phyloP scores from a whole-genome alignment of 1,284 basidiomycete species.

The Agroathelia rolfsii region DNA sequence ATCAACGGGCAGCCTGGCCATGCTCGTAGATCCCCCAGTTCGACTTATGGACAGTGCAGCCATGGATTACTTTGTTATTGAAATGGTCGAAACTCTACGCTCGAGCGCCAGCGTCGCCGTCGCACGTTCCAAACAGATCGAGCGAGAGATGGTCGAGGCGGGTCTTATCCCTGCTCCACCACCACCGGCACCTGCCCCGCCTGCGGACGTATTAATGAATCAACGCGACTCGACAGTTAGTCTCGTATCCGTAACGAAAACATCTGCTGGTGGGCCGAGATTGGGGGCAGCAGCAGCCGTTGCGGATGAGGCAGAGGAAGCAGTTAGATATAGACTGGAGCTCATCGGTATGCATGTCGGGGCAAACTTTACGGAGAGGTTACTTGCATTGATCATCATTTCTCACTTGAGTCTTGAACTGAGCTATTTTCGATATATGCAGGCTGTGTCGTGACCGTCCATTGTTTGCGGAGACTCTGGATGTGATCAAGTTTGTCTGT shows the following conservation, averaged over 20 bases:
- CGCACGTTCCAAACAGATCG: conserved; percentile 50
- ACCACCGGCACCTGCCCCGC: conserved; percentile 26
- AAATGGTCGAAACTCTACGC: conserved; percentile 63
- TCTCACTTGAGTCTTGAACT: conserved; percentile 2
- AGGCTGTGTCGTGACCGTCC: conserved; percentile 71
- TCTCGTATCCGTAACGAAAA: conserved; percentile 28
- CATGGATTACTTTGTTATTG: conserved; percentile 81
- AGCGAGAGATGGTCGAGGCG: conserved; percentile 66
- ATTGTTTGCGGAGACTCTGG: conserved; percentile 75
- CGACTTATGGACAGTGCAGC: conserved; percentile 63
- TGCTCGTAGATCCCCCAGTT: conserved; percentile 50
- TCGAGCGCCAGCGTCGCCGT: conserved; percentile 64
- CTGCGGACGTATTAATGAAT: conserved; percentile 31
- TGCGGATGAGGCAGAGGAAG: conserved; percentile 66
- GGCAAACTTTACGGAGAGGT: conserved; percentile 80
- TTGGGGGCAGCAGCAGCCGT: conserved; percentile 18
- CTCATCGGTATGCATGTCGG: conserved; percentile 83
- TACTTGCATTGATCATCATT: conserved; percentile 1
- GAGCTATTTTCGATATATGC: conserved; percentile 2
- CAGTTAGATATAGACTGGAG: conserved; percentile 62
- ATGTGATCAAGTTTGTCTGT: conserved; percentile 91
- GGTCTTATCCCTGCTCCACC: conserved; percentile 49
- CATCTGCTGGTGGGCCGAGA: conserved; percentile 14
- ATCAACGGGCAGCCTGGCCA: conserved; percentile 29
- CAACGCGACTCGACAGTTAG: conserved; percentile 43